Base-by-base conservation (phyloP, 139 green algal genomes). In the Pycnococcus provasolii region DNA sequence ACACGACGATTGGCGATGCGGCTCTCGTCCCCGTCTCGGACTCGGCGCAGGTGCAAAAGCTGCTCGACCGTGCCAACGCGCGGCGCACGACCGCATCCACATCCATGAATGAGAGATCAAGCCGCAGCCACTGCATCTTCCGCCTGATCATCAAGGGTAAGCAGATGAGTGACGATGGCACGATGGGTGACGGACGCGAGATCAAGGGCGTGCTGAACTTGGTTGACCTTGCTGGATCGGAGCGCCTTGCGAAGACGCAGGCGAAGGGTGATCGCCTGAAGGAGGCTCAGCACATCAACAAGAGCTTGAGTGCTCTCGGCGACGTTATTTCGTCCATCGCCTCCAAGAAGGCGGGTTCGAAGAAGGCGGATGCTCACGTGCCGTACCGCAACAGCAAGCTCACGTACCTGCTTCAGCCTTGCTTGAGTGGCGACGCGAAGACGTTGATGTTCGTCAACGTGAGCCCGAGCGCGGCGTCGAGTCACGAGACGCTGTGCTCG, bases 391-490 rank as follows among this genome's bases (percentile, higher is more conserved):
- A 98, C 83, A 93, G 83, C 40, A 87, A 90, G 63, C 86, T 99
- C 13, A 99, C 93, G 0, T 96, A 92, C 73, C 83, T 99, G 55
- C 84, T 99, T 15, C 88, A 95, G 82, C 80, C 80, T 37, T 92
- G 80, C 77, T 68, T 96, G 53, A 84, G 90, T 1, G 85, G 85
- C 15, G 86, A 92, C 65, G 77, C 84, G 45, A 96, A 96, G 78
- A 94, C 87, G 45, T 83, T 96, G 43, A 96, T 96, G 90, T 95
- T 95, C 82, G 86, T 95, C 70, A 95, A 95, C 79, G 71, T 96
- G 3, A 79, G 81, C 0, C 88, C 88, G 43, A 73, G 76, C 0
- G 50, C 63, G 5, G 74, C 86, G 54, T 88, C 80, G 55, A 75
- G 81, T 0, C 58, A 76, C 15, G 90, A 96, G 76, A 87, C 81